Evolutionary conservation across 1,139 yeast genomes (phyloP).

Genomic region (Scheffersomyces cryptocercus): DNA sequence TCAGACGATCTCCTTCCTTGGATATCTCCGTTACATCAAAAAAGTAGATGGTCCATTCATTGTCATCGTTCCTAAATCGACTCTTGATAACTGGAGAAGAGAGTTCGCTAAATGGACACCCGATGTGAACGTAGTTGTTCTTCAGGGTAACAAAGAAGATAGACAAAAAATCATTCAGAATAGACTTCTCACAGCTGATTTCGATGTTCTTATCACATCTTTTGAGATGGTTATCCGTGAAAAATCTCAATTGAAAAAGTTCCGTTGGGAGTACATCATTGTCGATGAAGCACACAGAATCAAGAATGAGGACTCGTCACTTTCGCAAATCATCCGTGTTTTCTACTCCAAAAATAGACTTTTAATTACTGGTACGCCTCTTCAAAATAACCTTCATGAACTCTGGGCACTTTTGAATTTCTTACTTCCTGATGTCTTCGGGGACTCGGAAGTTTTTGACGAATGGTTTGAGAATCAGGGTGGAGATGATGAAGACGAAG

Average conservation of each 20-base stretch:
- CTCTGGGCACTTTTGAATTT: conserved; percentile 93
- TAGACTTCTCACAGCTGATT: conserved; percentile 66
- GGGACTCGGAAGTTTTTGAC: conserved; percentile 86
- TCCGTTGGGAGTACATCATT: conserved; percentile 91
- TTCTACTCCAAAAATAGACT: conserved; percentile 84
- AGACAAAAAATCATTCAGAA: conserved; percentile 63
- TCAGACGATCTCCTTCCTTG: conserved; percentile 64
- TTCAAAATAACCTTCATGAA: conserved; percentile 93
- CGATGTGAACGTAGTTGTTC: conserved; percentile 80
- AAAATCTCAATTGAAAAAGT: conserved; percentile 73
- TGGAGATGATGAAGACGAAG: conserved; percentile 31
- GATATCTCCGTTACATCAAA: conserved; percentile 76
- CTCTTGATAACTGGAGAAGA: conserved; percentile 93
- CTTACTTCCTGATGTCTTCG: conserved; percentile 89
- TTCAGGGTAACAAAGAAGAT: conserved; percentile 85
- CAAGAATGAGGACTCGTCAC: conserved; percentile 87
- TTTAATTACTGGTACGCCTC: conserved; percentile 92
- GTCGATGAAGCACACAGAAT: conserved; percentile 98
- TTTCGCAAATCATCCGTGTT: conserved; percentile 85
- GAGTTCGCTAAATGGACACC: conserved; percentile 96
- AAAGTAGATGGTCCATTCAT: conserved; percentile 88
- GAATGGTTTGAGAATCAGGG: conserved; percentile 70
- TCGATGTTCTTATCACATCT: conserved; percentile 87
- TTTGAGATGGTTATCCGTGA: conserved; percentile 93
- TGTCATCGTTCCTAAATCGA: conserved; percentile 91